These are phyloP conservation scores for Themeda triandra DNA, from an alignment of 176 grass and related monocot species.

Conservation along the genomic window DNA sequence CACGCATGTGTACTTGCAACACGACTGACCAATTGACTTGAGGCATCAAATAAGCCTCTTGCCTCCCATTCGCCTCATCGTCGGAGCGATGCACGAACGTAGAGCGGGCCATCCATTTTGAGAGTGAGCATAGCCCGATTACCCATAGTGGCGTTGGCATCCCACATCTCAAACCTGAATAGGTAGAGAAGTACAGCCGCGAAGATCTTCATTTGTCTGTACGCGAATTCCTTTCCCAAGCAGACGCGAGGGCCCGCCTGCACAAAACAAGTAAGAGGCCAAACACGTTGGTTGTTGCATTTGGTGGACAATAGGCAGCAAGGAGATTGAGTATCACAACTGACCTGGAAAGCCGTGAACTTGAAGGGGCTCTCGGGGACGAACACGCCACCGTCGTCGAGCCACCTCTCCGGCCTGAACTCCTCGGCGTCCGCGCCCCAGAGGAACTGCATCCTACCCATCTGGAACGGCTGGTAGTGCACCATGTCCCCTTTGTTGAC, in stretches of 20 bases:
- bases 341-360: constrained; percentile 70
- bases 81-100: constrained; percentile 39
- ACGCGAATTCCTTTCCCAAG: constrained; percentile 83
- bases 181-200: constrained; percentile 44
- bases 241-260: constrained; percentile 84
- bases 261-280: neutral
- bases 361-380: constrained; percentile 68
- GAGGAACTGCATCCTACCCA: constrained; percentile 83
- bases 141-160: constrained; percentile 18
- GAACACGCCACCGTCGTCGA: constrained; percentile 46
- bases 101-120: constrained; percentile 49
- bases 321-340: too few relatives aligned
- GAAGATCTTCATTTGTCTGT: constrained; percentile 80
- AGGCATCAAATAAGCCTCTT: neutral
- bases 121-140: constrained; percentile 51
- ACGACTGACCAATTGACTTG: neutral
- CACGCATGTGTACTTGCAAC: too few relatives aligned
- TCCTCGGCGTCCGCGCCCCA: constrained; percentile 73
- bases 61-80: neutral
- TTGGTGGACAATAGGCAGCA: too few relatives aligned
- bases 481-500: constrained; percentile 72
- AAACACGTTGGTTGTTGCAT: too few relatives aligned
- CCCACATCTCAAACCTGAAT: constrained; percentile 67
- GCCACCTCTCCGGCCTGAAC: constrained; percentile 83
- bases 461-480: constrained; percentile 71